Base-by-base conservation (phyloP, 2,329 filamentous ascomycete genomes). In the Aspergillus sp. region DNA sequence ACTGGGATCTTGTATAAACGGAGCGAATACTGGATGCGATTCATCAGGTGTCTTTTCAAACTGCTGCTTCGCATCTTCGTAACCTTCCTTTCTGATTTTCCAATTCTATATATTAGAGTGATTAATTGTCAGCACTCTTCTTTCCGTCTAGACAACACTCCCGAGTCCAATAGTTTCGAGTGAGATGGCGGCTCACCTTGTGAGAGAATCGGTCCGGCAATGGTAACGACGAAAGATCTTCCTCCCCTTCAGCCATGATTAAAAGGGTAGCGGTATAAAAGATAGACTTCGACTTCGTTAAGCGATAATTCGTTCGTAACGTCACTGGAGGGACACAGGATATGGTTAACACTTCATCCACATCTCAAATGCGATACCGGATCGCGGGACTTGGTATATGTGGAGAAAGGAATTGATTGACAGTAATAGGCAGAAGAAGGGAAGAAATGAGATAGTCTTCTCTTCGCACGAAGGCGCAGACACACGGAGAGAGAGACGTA, bases 51-150 rank as follows among this genome's bases (percentile, higher is more conserved):
- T 89, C 49, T 81, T 76, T 65, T 90, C 85, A 68, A 98, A 97
- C 57, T 85, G 81, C 68, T 93, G 90, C 37, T 86, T 82, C 17
- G 89, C 90, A 57, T 93, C 89, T 77, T 98, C 93, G 66, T 97
- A 98, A 46, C 84, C 93, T 64, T 83, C 83, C 73, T 98, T 98
- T 63, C 93, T 82, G 38, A 95, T 90, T 79, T 98, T 98, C 93
- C 93, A 98, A 63, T 87, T 82, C 86, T 87, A 60, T 87, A 60
- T 23, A 27, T 38, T 13, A 17, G 12, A 25, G 43, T 23, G 3
- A 35, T 25, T 4, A n/a, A 12, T 45, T 23, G 46, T 46, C 19
- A 22, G 27, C 19, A 43, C 15, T 19, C 7, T 20, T 39, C 9
- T 20, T 22, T 9, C 15, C 17, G 7, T 5, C 19, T 39, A 39